These are phyloP conservation scores for Zoysia japonica DNA, from an alignment of 176 grass and related monocot species.

Conservation along the genomic window DNA sequence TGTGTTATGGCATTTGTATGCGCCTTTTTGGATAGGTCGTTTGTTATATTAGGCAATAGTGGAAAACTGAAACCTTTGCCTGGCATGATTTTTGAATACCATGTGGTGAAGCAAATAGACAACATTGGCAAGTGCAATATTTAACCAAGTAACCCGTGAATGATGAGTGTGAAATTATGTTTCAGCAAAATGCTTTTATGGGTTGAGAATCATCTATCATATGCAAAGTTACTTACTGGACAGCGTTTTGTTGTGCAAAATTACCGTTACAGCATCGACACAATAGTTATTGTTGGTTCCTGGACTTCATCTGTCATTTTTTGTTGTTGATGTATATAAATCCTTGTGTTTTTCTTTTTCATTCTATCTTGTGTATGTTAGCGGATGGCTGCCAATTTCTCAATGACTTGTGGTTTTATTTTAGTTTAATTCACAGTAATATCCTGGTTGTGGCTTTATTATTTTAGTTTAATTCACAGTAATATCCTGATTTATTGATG, in stretches of 20 bases:
- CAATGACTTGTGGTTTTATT: too few relatives aligned
- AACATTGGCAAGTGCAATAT: neutral
- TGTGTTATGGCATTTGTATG: neutral
- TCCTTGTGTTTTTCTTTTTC: neutral
- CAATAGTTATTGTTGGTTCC: neutral
- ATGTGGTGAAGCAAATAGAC: neutral
- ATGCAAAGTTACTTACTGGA: neutral
- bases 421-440: too few relatives aligned
- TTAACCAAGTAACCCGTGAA: neutral
- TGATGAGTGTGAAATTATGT: neutral
- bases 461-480: neutral
- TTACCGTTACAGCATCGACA: neutral
- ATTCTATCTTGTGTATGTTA: neutral
- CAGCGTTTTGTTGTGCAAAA: neutral
- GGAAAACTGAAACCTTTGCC: neutral
- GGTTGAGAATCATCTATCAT: neutral
- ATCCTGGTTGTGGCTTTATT: neutral
- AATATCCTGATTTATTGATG: neutral
- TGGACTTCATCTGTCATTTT: neutral
- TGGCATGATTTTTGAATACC: neutral
- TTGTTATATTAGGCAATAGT: neutral
- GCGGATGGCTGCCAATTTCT: too few relatives aligned
- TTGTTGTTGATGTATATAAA: neutral
- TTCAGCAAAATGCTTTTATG: neutral
- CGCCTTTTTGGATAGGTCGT: neutral